These are phyloP conservation scores for Nakazawaea wickerhamii DNA, from an alignment of 805 yeast genomes.

Conservation along the genomic window DNA sequence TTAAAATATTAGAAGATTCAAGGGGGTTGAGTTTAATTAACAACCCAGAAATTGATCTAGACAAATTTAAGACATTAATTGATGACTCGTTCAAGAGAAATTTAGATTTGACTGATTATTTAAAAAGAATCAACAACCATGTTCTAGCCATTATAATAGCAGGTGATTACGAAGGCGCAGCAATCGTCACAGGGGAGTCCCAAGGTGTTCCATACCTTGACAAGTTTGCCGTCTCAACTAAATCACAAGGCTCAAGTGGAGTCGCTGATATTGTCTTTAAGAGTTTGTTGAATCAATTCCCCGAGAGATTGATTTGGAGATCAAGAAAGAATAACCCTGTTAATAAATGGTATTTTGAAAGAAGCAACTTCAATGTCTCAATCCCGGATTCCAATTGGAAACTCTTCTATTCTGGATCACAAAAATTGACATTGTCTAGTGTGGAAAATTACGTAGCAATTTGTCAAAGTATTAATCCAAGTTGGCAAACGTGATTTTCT, in stretches of 20 bases:
- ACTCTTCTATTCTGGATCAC: constrained; percentile 36
- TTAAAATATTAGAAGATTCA: constrained; percentile 33
- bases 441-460: constrained; percentile 45
- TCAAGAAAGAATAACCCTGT: constrained; percentile 85
- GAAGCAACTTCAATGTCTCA: constrained; percentile 67
- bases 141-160: constrained; percentile 78
- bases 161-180: constrained; percentile 95
- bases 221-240: constrained; percentile 84
- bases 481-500: constrained; percentile 30
- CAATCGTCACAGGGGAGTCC: constrained; percentile 81
- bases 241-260: constrained; percentile 86
- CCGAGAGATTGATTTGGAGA: constrained; percentile 81
- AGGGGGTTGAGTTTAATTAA: constrained; percentile 27
- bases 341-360: constrained; percentile 95
- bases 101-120: constrained; percentile 62
- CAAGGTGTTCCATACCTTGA: constrained; percentile 54
- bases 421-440: constrained; percentile 26
- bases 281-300: constrained; percentile 61
- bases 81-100: constrained; percentile 74
- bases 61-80: constrained; percentile 53
- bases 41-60: constrained; percentile 43
- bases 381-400: constrained; percentile 34
- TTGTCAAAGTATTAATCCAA: constrained; percentile 54
- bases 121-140: constrained; percentile 55
- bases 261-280: constrained; percentile 92